Evolutionary conservation across 768 basidiomycete species (phyloP), one percentile per base, ranked within the genome.

Genomic region (Mrakia gelida): DNA sequence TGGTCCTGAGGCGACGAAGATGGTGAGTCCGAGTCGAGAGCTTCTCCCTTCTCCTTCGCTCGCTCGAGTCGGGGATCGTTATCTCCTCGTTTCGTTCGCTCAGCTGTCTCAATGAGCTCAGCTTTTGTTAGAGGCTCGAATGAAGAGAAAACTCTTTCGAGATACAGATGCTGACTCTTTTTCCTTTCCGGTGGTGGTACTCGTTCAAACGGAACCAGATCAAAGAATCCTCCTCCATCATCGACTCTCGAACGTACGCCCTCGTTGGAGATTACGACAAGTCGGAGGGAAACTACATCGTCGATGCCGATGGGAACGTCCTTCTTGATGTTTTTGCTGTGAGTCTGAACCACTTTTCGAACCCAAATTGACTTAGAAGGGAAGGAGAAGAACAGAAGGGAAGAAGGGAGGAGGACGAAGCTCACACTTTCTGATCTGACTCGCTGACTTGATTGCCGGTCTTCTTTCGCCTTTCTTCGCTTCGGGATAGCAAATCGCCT

Each of bases 291-390:
- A 87, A 87, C 81, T 87, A 84, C 80, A 65, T 87, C 7, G 82
- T 83, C 28, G 86, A 87, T 75, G 86, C 82, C 3, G 86, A 87
- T 77, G 86, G 85, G 15, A 87, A 87, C 80, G 79, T 80, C 56
- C 73, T 85, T 16, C 83, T 87, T 38, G 86, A 87, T 70, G 85
- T 86, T 8, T 85, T 82, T 77, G 84, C 85, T 0, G 75, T 75
- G 49, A 34, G 75, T 71, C n/a, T n/a, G n/a, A n/a, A n/a, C n/a
- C n/a, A n/a, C n/a, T n/a, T n/a, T n/a, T n/a, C n/a, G n/a, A n/a
- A n/a, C n/a, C n/a, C n/a, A n/a, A n/a, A n/a, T n/a, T n/a, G n/a
- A n/a, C n/a, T n/a, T n/a, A n/a, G n/a, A 18, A 61, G 26, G 59
- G 32, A 21, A 32, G 32, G 32, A 11, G 3, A 65, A 38, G 63